phyloP scores from a whole-genome alignment of 495 filamentous ascomycete genomes.

The Aspergillus cristatus region DNA sequence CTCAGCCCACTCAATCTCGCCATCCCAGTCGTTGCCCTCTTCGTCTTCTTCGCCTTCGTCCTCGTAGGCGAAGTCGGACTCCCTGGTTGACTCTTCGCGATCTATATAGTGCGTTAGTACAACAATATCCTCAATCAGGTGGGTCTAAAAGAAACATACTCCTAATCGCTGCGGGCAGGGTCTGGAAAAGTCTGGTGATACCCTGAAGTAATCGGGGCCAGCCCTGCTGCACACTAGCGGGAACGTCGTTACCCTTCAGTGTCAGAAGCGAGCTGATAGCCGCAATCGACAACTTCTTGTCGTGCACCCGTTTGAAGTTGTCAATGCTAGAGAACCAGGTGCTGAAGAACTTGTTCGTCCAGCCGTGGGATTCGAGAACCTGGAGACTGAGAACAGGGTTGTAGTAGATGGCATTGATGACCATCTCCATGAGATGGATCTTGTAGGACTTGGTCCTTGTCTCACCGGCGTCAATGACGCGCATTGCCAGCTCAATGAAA shows the following conservation, averaged over 20 bases:
- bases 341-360: conserved; percentile 99
- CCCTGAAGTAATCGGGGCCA: conserved; percentile 95
- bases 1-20: conserved; percentile 62
- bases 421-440: conserved; percentile 97
- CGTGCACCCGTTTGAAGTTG: conserved; percentile 85
- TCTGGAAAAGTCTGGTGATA: conserved; percentile 83
- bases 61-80: conserved; percentile 69
- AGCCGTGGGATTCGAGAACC: conserved; percentile 76
- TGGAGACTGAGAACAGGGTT: conserved; percentile 77
- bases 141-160: conserved; percentile 42
- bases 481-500: conserved; percentile 86
- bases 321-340: conserved; percentile 96
- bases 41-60: conserved; percentile 73
- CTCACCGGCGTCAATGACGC: conserved; percentile 59
- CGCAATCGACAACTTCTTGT: conserved; percentile 95
- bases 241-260: conserved; percentile 66
- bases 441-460: conserved; percentile 76
- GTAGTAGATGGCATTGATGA: conserved; percentile 97
- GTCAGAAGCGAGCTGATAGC: conserved; percentile 81
- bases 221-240: conserved; percentile 80
- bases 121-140: neutral
- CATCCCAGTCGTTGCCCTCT: conserved; percentile 57
- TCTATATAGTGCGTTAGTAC: conserved; percentile 35
- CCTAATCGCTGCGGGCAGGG: conserved; percentile 76
- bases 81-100: conserved; percentile 86